A percentile compares a stretch with the other conserved stretches of the same genome.
Evolutionary conservation across 2,329 filamentous ascomycete genomes (phyloP).

Genomic region (Aspergillus sp.): DNA sequence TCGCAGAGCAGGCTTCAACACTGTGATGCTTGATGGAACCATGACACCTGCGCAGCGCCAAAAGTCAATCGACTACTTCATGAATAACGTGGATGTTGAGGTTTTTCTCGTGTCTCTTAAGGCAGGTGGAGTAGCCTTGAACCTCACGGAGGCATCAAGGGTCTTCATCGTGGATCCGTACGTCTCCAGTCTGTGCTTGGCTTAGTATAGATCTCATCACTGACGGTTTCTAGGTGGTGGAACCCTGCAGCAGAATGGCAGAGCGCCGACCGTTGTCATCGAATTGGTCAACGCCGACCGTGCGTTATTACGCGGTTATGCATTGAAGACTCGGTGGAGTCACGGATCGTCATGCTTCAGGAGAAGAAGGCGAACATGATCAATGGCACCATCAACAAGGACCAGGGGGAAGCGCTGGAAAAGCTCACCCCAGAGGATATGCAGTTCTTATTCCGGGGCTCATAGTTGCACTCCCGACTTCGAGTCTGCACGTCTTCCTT

Average conservation of each 20-base stretch:
- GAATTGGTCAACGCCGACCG: constrained; percentile 90
- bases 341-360: constrained; percentile 89
- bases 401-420: constrained; percentile 80
- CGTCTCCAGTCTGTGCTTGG: constrained; percentile 43
- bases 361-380: constrained; percentile 99
- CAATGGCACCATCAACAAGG: constrained; percentile 91
- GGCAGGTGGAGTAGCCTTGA: constrained; percentile 91
- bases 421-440: constrained; percentile 88
- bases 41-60: constrained; percentile 95
- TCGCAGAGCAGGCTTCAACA: constrained; percentile 93
- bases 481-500: not conserved
- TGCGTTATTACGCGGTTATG: constrained; percentile 93
- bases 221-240: constrained; percentile 72
- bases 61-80: constrained; percentile 92
- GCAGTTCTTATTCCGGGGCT: constrained; percentile 91
- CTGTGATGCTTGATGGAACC: constrained; percentile 95
- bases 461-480: constrained; percentile 33
- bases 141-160: constrained; percentile 88
- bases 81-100: constrained; percentile 91
- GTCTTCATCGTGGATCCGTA: constrained; percentile 97
- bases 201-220: constrained; percentile 1
- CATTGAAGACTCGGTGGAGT: constrained; percentile 96
- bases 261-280: constrained; percentile 88
- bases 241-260: constrained; percentile 99
- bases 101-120: constrained; percentile 96